These are phyloP conservation scores for Cystobasidium ongulense DNA, from an alignment of 768 basidiomycete genomes.

Conservation along the genomic window DNA sequence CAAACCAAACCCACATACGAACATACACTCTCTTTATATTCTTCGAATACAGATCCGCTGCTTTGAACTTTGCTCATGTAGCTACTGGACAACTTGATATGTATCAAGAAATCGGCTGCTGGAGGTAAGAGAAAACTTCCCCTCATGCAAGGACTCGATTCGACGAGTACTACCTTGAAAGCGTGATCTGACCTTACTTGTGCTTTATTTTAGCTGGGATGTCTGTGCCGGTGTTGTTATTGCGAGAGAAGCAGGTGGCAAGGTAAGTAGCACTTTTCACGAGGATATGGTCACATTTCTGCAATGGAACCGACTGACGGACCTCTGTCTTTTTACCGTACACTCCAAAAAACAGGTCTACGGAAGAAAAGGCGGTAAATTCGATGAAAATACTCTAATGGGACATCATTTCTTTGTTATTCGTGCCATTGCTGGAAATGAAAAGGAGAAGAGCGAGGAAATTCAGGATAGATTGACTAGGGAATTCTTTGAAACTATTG, in stretches of 20 bases:
- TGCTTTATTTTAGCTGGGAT: constrained; percentile 30
- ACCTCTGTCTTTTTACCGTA: too few relatives aligned
- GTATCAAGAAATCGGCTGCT: constrained; percentile 69
- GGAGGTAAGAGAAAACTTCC: constrained; percentile 48
- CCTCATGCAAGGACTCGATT: not conserved
- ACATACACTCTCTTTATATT: not conserved
- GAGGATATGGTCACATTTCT: too few relatives aligned
- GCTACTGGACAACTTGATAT: constrained; percentile 62
- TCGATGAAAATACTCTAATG: constrained; percentile 43
- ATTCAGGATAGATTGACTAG: constrained; percentile 70
- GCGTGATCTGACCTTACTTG: not conserved
- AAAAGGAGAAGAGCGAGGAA: constrained; percentile 58
- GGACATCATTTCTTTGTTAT: constrained; percentile 45
- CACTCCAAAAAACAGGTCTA: not conserved
- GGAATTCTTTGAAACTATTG: constrained; percentile 77
- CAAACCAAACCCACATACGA: not conserved
- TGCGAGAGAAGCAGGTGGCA: constrained; percentile 75
- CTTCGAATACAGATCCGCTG: constrained; percentile 49
- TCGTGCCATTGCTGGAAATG: constrained; percentile 43
- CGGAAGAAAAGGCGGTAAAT: constrained; percentile 21
- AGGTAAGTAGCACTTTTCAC: constrained; percentile 60
- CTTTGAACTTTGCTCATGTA: constrained; percentile 71
- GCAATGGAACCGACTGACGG: too few relatives aligned
- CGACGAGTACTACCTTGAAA: not conserved
- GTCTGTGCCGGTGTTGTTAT: constrained; percentile 75